Evolutionary conservation across 2,329 filamentous ascomycete genomes (phyloP).

Genomic region (Dothidotthia symphoricarpi): DNA sequence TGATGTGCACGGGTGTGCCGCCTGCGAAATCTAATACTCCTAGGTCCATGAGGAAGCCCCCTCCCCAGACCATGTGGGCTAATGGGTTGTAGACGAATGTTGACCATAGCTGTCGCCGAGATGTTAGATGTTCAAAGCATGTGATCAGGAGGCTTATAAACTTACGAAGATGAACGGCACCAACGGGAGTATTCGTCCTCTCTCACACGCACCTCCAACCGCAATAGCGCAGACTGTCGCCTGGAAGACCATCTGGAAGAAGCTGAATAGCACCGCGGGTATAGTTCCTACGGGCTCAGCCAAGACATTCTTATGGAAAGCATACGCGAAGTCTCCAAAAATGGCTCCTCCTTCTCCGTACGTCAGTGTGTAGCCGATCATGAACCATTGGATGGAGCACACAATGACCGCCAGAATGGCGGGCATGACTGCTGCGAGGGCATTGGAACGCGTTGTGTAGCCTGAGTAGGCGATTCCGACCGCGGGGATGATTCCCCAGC

Average conservation of each 20-base stretch:
- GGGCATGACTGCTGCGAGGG: conserved; percentile 51
- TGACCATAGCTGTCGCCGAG: conserved; percentile 44
- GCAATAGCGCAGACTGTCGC: conserved; percentile 54
- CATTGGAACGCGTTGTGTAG: conserved; percentile 51
- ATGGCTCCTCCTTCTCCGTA: conserved; percentile 50
- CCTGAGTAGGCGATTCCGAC: conserved; percentile 53
- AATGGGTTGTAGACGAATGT: conserved; percentile 51
- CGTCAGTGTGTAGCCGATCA: conserved; percentile 51
- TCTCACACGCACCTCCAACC: conserved; percentile 51
- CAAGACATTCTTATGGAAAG: conserved; percentile 49
- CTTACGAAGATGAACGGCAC: conserved; percentile 50
- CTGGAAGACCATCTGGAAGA: conserved; percentile 53
- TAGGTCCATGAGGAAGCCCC: conserved; percentile 45
- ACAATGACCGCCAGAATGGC: conserved; percentile 49
- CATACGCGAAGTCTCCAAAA: conserved; percentile 48
- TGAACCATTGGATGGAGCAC: conserved; percentile 54
- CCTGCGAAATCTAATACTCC: conserved; percentile 51
- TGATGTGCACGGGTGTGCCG: conserved; percentile 41
- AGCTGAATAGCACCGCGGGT: conserved; percentile 52
- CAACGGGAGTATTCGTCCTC: conserved; percentile 48
- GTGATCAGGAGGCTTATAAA: not conserved
- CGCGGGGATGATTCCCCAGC: conserved; percentile 54
- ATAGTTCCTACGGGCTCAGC: conserved; percentile 52
- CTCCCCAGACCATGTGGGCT: conserved; percentile 53
- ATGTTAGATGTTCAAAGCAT: not conserved